Conservation (phyloP, 2,329 filamentous ascomycete species). For the Curvularia sp. region DNA sequence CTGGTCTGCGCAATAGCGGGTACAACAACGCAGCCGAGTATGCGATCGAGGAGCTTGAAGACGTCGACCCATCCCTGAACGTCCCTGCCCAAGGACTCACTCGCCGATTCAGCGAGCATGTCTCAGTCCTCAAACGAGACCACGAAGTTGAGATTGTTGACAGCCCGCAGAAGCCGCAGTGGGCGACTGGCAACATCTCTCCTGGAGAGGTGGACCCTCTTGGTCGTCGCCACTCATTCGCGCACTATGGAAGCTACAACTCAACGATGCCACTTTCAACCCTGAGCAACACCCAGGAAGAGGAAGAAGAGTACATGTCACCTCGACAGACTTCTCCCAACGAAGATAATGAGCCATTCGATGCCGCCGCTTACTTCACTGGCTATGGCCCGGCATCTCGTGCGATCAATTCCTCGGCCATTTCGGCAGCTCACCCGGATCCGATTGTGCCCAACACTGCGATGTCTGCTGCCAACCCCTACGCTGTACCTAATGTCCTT, state of each 20-base stretch:
- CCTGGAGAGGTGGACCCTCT: conserved; percentile 54
- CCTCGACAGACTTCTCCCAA: conserved; percentile 49
- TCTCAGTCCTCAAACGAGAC: conserved; percentile 32
- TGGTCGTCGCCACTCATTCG: conserved; percentile 82
- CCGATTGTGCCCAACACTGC: conserved; percentile 36
- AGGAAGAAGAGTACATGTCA: conserved; percentile 38
- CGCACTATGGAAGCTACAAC: conserved; percentile 46
- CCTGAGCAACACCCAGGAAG: conserved; percentile 44
- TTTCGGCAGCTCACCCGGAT: conserved; percentile 48
- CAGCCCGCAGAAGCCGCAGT: conserved; percentile 38
- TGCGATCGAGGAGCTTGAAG: conserved; percentile 76
- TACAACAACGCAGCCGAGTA: conserved; percentile 68
- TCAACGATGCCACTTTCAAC: conserved; percentile 34
- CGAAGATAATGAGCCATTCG: conserved; percentile 66
- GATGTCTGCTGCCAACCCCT: conserved; percentile 41
- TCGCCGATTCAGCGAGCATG: conserved; percentile 50
- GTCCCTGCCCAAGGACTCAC: conserved; percentile 40
- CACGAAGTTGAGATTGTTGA: conserved; percentile 34
- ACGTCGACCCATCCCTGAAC: conserved; percentile 63
- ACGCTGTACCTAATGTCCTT: conserved; percentile 42
- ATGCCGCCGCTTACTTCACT: conserved; percentile 49
- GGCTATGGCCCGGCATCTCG: conserved; percentile 48
- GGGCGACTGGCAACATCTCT: conserved; percentile 38
- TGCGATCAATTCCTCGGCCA: conserved; percentile 47
- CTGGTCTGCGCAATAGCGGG: conserved; percentile 66